phyloP scores from a whole-genome alignment of 768 basidiomycete genomes.

The Amanita brunnescens region DNA sequence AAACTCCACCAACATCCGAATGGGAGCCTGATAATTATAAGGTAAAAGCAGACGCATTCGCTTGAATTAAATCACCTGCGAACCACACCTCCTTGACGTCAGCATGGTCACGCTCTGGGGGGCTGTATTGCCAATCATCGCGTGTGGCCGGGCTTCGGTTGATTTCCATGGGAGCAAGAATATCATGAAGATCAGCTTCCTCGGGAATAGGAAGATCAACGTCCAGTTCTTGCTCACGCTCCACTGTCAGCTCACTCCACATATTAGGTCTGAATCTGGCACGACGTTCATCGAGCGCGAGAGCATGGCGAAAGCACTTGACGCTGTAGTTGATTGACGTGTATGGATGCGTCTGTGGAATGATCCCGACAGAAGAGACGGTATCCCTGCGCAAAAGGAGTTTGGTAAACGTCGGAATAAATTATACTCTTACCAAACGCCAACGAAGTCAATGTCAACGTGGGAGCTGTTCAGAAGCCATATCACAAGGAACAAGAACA shows the following conservation, averaged over 20 bases:
- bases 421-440: slow-evolving; percentile 20
- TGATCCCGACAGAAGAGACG: slow-evolving; percentile 16
- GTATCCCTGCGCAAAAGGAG: slow-evolving; percentile 14
- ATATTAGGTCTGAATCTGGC: slow-evolving; percentile 17
- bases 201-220: slow-evolving; percentile 6
- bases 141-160: neutral
- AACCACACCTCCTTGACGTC: slow-evolving; percentile 3
- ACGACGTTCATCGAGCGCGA: slow-evolving; percentile 2
- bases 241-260: slow-evolving; percentile 15
- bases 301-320: slow-evolving; percentile 16
- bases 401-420: neutral
- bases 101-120: slow-evolving; percentile 13
- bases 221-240: slow-evolving; percentile 17
- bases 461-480: slow-evolving; percentile 1
- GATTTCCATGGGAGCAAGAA: slow-evolving; percentile 8
- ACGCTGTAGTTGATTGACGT: slow-evolving; percentile 17
- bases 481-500: neutral
- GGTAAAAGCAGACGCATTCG: neutral
- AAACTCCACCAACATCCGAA: slow-evolving; percentile 19
- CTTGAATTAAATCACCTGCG: neutral
- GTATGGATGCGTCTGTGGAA: slow-evolving; percentile 9
- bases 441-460: slow-evolving; percentile 24
- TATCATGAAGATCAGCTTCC: too few relatives aligned
- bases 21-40: slow-evolving; percentile 13
- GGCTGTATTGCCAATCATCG: slow-evolving; percentile 14